Percentiles rank a stretch among this genome's conserved stretches.
phyloP scores from a whole-genome alignment of 306 rosid genomes.

The Datisca glomerata region DNA sequence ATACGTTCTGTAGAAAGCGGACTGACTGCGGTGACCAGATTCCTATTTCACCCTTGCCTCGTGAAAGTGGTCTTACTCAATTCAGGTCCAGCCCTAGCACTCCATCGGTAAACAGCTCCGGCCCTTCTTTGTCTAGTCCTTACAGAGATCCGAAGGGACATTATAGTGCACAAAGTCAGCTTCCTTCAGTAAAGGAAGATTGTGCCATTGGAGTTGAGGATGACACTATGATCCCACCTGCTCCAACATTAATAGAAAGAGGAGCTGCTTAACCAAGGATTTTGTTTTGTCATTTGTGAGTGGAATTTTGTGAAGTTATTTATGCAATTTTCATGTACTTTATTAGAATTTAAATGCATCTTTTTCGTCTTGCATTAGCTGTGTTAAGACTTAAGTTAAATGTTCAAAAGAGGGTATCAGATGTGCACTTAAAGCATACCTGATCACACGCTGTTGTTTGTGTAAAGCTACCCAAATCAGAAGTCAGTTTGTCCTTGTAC shows the following conservation, averaged over 20 bases:
- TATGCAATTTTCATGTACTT: not conserved
- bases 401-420: no score
- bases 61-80: constrained; percentile 28
- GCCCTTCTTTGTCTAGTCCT: constrained; percentile 36
- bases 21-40: constrained; percentile 5
- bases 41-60: constrained; percentile 35
- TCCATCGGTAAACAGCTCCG: constrained; percentile 26
- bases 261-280: constrained; percentile 15
- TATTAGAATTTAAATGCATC: constrained; percentile 6
- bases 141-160: constrained; percentile 20
- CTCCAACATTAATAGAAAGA: constrained; percentile 40
- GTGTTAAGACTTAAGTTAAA: no score
- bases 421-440: no score
- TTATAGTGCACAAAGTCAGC: constrained; percentile 32
- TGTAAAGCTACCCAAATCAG: no score
- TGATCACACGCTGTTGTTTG: no score
- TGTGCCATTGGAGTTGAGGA: constrained; percentile 27
- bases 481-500: no score
- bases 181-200: constrained; percentile 48
- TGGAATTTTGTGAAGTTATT: not conserved
- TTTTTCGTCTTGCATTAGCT: not conserved
- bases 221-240: constrained; percentile 66
- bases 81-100: constrained; percentile 29
- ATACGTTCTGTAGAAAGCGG: constrained; percentile 30
- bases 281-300: not conserved